Evolutionary conservation across 2,329 filamentous ascomycete species (phyloP).

Genomic region (Ramularia collo-cygni): DNA sequence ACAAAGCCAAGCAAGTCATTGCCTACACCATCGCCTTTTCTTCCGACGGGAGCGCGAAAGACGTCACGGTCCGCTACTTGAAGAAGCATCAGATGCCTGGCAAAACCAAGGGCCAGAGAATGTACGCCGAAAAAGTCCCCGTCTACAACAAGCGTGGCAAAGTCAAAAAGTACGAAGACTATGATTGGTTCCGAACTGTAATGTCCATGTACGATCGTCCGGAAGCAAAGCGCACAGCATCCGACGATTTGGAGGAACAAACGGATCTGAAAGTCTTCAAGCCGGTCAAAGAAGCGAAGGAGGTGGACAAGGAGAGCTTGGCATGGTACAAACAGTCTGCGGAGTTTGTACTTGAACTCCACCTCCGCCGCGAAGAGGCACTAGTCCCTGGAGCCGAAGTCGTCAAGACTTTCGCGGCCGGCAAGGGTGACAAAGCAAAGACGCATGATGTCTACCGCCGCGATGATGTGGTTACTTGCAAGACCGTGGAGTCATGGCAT

Average conservation of each 20-base stretch:
- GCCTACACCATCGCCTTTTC: conserved; percentile 83
- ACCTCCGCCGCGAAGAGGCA: conserved; percentile 88
- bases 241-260: conserved; percentile 72
- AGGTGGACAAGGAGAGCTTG: conserved; percentile 51
- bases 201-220: conserved; percentile 65
- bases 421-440: conserved; percentile 65
- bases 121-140: conserved; percentile 72
- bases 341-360: conserved; percentile 77
- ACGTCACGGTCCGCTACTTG: conserved; percentile 87
- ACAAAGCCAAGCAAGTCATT: conserved; percentile 81
- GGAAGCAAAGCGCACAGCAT: conserved; percentile 51
- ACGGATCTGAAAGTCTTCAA: conserved; percentile 68
- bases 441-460: conserved; percentile 76
- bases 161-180: conserved; percentile 65
- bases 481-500: conserved; percentile 94
- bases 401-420: conserved; percentile 67
- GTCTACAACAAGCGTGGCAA: conserved; percentile 73
- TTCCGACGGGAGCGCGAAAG: conserved; percentile 80
- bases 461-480: conserved; percentile 73
- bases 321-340: conserved; percentile 82
- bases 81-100: conserved; percentile 76
- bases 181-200: conserved; percentile 81
- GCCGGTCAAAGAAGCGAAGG: conserved; percentile 50
- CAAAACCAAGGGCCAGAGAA: conserved; percentile 77
- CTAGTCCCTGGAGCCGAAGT: conserved; percentile 61